Evolutionary conservation across 257 asterid genomes (phyloP), one percentile per base, ranked within the genome.

Genomic region (Petunia axillaris): DNA sequence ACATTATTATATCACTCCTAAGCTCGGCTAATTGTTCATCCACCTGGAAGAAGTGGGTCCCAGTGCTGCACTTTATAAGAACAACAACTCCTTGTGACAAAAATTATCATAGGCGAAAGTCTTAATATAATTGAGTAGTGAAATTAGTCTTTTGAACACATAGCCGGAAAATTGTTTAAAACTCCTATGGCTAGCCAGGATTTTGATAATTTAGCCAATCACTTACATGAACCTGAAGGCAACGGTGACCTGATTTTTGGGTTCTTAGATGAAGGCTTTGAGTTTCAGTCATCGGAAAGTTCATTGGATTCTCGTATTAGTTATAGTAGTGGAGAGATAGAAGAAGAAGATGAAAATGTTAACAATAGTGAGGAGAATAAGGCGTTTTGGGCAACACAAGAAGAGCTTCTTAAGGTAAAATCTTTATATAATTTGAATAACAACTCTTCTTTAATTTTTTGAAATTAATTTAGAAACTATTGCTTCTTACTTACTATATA

Each of bases 381-480:
- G 82, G 64, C 36, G 0, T 87, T 83, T 36, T 87, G 89, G 90
- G 86, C 75, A 63, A 79, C 81, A 37, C 88, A 85, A 41, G 59
- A 44, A 60, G 81, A 83, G 76, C 81, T 87, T 79, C 78, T 87
- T 16, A 63, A 73, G 83, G 89, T 87, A 81, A 59, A 4, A 2
- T 59, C 41, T 15, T 14, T 14, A 55, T 14, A 13, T 8, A 55
- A 55, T 4, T 55, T 55, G 25, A 55, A 15, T 1, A 1, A 9
- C 1, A 3, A 4, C 4, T 13, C 14, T 53, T 38, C 25, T n/a
- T 5, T 0, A 0, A 0, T 43, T 43, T 35, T n/a, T 2, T 1
- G 11, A 6, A 53, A 50, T 39, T 10, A 4, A 70, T 36, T 59
- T 25, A n/a, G 6, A 2, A 66, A 35, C 9, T 16, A 48, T 6